phyloP scores from a whole-genome alignment of 345 rosid species.

The Turnera subulata region DNA sequence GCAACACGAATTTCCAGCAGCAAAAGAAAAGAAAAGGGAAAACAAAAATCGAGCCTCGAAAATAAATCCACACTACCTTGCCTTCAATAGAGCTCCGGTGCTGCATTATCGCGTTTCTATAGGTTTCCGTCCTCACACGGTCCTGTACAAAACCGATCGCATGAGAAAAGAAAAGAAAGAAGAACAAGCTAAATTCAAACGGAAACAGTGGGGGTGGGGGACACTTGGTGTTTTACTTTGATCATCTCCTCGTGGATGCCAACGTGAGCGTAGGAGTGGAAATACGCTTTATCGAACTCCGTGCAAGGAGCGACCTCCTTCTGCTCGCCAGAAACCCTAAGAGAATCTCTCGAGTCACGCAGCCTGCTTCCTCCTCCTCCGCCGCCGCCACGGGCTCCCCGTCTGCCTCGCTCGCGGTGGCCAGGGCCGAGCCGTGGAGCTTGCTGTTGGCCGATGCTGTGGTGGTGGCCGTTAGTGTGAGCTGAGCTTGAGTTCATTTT shows the following conservation, averaged over 20 bases:
- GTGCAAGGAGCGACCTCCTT: slow-evolving; percentile 55
- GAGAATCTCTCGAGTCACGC: slow-evolving; percentile 15
- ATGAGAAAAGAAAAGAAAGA: slow-evolving; percentile 14
- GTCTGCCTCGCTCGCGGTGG: too few relatives aligned
- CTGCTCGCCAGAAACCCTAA: slow-evolving; percentile 45
- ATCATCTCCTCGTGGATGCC: slow-evolving; percentile 98
- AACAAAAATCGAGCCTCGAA: slow-evolving; percentile 4
- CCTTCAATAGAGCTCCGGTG: slow-evolving; percentile 77
- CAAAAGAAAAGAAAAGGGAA: neutral
- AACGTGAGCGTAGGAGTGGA: slow-evolving; percentile 83
- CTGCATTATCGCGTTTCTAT: slow-evolving; percentile 78
- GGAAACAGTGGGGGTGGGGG: slow-evolving; percentile 6
- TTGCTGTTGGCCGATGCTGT: too few relatives aligned
- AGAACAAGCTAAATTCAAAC: neutral
- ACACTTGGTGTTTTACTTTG: slow-evolving; percentile 41
- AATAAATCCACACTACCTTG: slow-evolving; percentile 54
- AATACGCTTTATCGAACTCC: slow-evolving; percentile 85
- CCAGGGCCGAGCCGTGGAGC: too few relatives aligned
- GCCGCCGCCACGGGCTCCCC: too few relatives aligned
- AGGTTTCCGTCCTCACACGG: slow-evolving; percentile 75
- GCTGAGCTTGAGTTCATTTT: too few relatives aligned
- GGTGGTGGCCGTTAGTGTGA: too few relatives aligned
- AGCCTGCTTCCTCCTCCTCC: neutral
- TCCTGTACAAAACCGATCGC: slow-evolving; percentile 41
- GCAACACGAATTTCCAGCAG: too few relatives aligned